These are phyloP conservation scores for Apiotrichum laibachii DNA, from an alignment of 1,284 basidiomycete species.

Conservation along the genomic window DNA sequence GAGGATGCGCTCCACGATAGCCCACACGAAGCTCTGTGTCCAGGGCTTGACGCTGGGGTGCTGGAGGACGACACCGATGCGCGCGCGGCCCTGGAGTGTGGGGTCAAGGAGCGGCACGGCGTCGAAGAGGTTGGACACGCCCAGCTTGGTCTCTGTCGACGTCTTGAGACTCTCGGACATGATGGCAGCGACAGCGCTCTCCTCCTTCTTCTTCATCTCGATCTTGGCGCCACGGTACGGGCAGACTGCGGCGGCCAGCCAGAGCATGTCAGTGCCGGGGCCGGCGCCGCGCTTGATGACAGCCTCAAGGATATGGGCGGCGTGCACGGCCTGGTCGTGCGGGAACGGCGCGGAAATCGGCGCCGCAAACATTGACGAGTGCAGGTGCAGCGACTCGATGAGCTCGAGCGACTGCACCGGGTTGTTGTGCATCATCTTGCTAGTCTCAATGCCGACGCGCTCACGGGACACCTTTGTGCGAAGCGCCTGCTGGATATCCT, in stretches of 20 bases:
- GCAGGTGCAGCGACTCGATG: slow-evolving; percentile 67
- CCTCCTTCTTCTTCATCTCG: slow-evolving; percentile 64
- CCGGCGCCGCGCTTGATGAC: slow-evolving; percentile 49
- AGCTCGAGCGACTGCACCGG: slow-evolving; percentile 71
- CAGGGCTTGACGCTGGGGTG: slow-evolving; percentile 52
- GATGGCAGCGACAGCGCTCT: slow-evolving; percentile 62
- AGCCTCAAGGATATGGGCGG: slow-evolving; percentile 61
- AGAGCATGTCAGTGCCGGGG: slow-evolving; percentile 53
- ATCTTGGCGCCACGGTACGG: slow-evolving; percentile 65
- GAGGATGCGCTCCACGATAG: slow-evolving; percentile 68
- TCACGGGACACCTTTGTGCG: slow-evolving; percentile 79
- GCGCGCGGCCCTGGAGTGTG: slow-evolving; percentile 54
- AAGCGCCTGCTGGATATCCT: slow-evolving; percentile 71
- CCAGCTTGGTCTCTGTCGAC: slow-evolving; percentile 73
- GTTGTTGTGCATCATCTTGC: slow-evolving; percentile 81
- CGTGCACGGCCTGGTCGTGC: slow-evolving; percentile 55
- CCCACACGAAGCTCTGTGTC: slow-evolving; percentile 70
- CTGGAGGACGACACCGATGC: slow-evolving; percentile 37
- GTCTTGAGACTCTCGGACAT: slow-evolving; percentile 80
- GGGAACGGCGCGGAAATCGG: slow-evolving; percentile 46
- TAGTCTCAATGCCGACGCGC: slow-evolving; percentile 82
- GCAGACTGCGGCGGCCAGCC: slow-evolving; percentile 66
- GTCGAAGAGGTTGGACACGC: slow-evolving; percentile 67
- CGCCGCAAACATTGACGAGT: slow-evolving; percentile 64
- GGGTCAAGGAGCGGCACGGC: slow-evolving; percentile 58